Conservation (phyloP, 164 flowering plant species). For the Malania oleifera region DNA sequence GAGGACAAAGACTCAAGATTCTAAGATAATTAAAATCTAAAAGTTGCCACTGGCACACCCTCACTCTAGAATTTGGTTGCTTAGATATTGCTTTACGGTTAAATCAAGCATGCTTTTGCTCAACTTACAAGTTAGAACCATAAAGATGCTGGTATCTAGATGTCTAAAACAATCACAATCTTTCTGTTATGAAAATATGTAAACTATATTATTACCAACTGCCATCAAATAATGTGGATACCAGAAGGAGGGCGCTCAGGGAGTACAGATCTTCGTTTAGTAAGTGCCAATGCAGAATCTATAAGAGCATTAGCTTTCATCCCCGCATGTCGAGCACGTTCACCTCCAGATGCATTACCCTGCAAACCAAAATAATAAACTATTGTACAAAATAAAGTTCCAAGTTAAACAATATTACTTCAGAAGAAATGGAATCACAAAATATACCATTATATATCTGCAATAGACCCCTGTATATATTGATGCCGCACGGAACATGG, state of each 20-base stretch:
- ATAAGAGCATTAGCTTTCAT: conserved; percentile 47
- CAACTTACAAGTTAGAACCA: not conserved
- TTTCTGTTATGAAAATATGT: not conserved
- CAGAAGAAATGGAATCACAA: not conserved
- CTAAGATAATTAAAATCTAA: too few species aligned
- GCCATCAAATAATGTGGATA: conserved; percentile 21
- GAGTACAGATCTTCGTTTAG: conserved; percentile 54
- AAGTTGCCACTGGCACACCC: too few species aligned
- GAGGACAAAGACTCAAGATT: too few species aligned
- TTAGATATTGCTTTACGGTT: not conserved
- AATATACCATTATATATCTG: conserved; percentile 76
- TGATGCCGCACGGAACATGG: conserved; percentile 72
- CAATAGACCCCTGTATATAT: conserved; percentile 59
- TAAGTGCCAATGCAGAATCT: conserved; percentile 60
- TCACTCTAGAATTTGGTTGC: not conserved
- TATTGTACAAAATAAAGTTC: not conserved
- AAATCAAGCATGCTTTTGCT: not conserved
- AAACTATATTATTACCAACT: too few species aligned
- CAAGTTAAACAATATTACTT: not conserved
- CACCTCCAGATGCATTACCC: conserved; percentile 99
- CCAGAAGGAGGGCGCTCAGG: conserved; percentile 70
- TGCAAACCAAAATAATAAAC: conserved; percentile 16
- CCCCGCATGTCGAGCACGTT: conserved; percentile 65
- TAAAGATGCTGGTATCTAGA: not conserved
- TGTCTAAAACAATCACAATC: not conserved